These are phyloP conservation scores for Trapa incisa DNA, from an alignment of 345 rosid genomes.

Conservation along the genomic window DNA sequence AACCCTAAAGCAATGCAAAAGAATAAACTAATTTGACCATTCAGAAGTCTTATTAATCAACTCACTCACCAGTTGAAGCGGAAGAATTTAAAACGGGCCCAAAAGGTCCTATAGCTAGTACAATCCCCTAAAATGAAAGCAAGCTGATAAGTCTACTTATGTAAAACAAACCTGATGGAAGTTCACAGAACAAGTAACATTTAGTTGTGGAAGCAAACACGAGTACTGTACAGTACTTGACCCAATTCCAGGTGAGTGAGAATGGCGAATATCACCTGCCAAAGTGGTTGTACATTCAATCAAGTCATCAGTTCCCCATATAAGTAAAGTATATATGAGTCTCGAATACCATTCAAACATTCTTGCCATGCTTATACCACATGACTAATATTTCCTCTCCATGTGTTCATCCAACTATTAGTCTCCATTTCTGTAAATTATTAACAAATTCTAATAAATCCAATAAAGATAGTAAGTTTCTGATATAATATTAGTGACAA, in stretches of 20 bases:
- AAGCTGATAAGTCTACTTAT: not conserved
- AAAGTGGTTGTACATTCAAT: constrained; percentile 1
- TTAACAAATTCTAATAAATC: not conserved
- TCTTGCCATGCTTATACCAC: not conserved
- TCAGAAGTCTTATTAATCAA: not conserved
- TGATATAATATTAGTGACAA: not conserved
- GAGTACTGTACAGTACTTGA: constrained; percentile 43
- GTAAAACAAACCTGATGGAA: constrained; percentile 66
- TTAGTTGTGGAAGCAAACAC: constrained; percentile 58
- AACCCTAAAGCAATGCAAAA: not conserved
- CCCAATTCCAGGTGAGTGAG: constrained; percentile 88
- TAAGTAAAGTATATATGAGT: not conserved
- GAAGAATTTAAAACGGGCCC: not conserved
- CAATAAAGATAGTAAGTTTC: not conserved
- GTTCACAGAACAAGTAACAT: constrained; percentile 64
- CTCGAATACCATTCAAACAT: not conserved
- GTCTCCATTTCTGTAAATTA: not conserved
- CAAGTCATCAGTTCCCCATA: not conserved
- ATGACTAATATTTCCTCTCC: not conserved
- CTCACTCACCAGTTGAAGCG: not conserved
- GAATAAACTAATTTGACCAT: not conserved
- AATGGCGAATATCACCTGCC: constrained; percentile 83
- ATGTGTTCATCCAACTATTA: not conserved
- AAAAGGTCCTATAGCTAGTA: not conserved
- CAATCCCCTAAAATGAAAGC: not conserved